phyloP scores from a whole-genome alignment of 2,329 filamentous ascomycete species.

The Aschersonia sp. region DNA sequence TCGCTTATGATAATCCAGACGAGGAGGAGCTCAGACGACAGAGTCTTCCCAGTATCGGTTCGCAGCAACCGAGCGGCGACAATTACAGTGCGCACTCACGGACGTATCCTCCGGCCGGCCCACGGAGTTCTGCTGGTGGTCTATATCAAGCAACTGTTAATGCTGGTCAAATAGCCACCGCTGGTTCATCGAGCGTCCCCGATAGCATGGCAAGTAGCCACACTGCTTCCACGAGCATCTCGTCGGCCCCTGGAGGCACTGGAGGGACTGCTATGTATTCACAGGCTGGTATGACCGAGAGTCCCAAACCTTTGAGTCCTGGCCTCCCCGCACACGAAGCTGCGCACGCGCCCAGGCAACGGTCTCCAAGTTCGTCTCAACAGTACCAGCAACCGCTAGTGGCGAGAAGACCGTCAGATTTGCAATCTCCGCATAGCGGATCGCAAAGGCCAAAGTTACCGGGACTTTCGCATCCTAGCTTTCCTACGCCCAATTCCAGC shows the following conservation, averaged over 20 bases:
- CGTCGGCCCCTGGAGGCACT: slow-evolving; percentile 30
- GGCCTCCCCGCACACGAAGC: slow-evolving; percentile 38
- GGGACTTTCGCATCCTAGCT: slow-evolving; percentile 20
- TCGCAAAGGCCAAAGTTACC: slow-evolving; percentile 24
- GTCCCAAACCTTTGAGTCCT: slow-evolving; percentile 72
- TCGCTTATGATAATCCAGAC: slow-evolving; percentile 41
- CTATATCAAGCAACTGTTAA: slow-evolving; percentile 49
- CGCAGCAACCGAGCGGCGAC: slow-evolving; percentile 48
- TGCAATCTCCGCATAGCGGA: slow-evolving; percentile 36
- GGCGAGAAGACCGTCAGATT: slow-evolving; percentile 39
- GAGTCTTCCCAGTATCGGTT: slow-evolving; percentile 63
- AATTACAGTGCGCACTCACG: slow-evolving; percentile 48
- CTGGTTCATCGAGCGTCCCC: slow-evolving; percentile 34
- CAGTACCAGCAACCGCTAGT: slow-evolving; percentile 49
- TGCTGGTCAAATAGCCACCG: slow-evolving; percentile 34
- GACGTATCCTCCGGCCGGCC: slow-evolving; percentile 62
- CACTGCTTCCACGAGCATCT: slow-evolving; percentile 33
- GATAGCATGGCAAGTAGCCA: slow-evolving; percentile 27
- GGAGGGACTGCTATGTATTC: slow-evolving; percentile 49
- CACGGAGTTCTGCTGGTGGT: slow-evolving; percentile 33
- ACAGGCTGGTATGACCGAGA: slow-evolving; percentile 66
- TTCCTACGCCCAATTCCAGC: slow-evolving; percentile 15
- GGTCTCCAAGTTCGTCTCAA: slow-evolving; percentile 51
- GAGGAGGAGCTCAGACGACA: slow-evolving; percentile 50
- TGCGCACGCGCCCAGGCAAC: slow-evolving; percentile 35